Evolutionary conservation across 2,329 filamentous ascomycete species (phyloP).

Genomic region (Monosporascus sp.): DNA sequence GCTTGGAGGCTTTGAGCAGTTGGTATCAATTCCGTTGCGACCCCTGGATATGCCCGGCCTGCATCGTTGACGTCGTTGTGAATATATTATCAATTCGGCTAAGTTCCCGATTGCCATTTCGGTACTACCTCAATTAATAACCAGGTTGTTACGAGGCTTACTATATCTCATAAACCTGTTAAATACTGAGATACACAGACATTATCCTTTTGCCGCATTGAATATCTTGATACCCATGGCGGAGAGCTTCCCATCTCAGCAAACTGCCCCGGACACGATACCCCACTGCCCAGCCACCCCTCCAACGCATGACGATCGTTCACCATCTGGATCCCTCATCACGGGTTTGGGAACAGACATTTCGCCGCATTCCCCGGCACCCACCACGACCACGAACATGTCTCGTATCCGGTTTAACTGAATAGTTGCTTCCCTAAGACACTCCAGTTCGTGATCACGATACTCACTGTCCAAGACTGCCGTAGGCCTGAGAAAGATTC

Average conservation of each 20-base stretch:
- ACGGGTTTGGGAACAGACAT: neutral
- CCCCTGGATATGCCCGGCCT: too few species aligned
- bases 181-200: too few species aligned
- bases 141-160: too few species aligned
- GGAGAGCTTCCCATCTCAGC: too few species aligned
- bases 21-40: neutral
- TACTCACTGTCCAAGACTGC: neutral
- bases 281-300: too few species aligned
- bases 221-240: too few species aligned
- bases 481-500: neutral
- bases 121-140: neutral
- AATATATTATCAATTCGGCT: neutral
- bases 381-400: neutral
- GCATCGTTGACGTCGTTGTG: too few species aligned
- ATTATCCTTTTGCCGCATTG: too few species aligned
- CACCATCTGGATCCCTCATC: neutral
- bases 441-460: neutral
- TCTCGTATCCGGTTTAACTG: neutral
- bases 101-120: slow-evolving; percentile 6
- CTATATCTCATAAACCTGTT: too few species aligned
- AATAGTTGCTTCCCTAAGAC: too few species aligned
- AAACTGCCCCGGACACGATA: too few species aligned
- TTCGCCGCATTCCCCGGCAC: neutral
- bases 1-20: neutral
- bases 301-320: too few species aligned